These are phyloP conservation scores for Didymosphaeria variabile DNA, from an alignment of 2,329 filamentous ascomycete genomes.

Conservation along the genomic window DNA sequence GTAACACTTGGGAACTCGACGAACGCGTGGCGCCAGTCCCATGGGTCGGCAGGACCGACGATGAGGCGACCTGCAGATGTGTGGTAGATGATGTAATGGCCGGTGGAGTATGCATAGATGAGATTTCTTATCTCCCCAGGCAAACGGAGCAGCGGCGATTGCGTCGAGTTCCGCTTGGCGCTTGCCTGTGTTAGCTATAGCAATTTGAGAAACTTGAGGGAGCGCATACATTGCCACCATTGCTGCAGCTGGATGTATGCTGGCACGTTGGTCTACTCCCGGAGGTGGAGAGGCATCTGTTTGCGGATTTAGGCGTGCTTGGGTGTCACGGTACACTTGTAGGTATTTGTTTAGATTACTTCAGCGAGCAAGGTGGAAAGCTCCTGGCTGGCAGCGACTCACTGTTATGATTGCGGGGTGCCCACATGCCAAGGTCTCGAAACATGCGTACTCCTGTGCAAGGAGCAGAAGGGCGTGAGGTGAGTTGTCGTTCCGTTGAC, in stretches of 20 bases:
- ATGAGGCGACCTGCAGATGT: not conserved
- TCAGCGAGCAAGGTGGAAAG: too few relatives aligned
- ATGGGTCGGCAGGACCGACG: not conserved
- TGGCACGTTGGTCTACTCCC: conserved; percentile 18
- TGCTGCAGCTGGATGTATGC: not conserved
- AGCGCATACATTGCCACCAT: not conserved
- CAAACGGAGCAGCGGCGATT: conserved; percentile 9
- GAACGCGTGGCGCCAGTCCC: not conserved
- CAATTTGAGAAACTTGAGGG: not conserved
- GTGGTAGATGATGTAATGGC: not conserved
- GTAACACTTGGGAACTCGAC: not conserved
- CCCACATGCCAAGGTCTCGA: not conserved
- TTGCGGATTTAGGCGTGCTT: not conserved
- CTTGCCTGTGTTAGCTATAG: not conserved
- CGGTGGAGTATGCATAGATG: not conserved
- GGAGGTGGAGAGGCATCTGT: not conserved
- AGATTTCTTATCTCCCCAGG: conserved; percentile 7
- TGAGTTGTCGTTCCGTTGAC: too few relatives aligned
- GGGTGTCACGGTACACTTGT: not conserved
- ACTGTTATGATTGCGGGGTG: not conserved
- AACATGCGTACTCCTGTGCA: not conserved
- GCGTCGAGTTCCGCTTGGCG: not conserved
- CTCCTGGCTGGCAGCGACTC: too few relatives aligned
- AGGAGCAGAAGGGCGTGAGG: not conserved
- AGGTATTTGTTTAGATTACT: too few relatives aligned